Evolutionary conservation across 768 basidiomycete species (phyloP), one percentile per base, ranked within the genome.

Genomic region (Coprinellus micaceus): DNA sequence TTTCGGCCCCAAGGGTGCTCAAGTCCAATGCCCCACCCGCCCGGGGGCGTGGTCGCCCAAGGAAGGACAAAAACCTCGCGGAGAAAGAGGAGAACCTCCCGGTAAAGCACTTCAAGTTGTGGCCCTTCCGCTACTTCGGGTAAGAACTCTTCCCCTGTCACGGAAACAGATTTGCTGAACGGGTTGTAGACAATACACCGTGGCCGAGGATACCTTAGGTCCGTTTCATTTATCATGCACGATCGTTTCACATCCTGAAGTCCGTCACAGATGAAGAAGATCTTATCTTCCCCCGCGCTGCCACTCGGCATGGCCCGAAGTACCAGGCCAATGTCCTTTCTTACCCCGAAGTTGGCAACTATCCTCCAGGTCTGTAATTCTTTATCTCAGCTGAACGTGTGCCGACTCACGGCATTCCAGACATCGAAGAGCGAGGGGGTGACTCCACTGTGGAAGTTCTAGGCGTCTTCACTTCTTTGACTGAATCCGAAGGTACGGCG

Each of bases 41-140:
- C 44, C 76, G 86, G 52, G 88, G 87, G 21, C 80, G 87, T 58
- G 89, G 89, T 6, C 77, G 89, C 53, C 90, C 90, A 30, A 80
- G 89, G 45, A 91, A 92, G 66, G 89, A 91, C 64, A 80, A 82
- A 59, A 70, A 70, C 44, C 81, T 85, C 54, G 85, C 87, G 2
- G 89, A 92, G 64, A 83, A 82, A 62, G 89, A 90, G 69, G 88
- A 89, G 70, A 88, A 80, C 58, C 73, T 87, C 56, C 80, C 84
- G 21, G 84, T 91, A 58, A 92, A 89, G 65, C 88, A 91, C 71
- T 94, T 82, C 74, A 91, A 87, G 69, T 87, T 87, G 85, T 95
- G 89, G 91, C 91, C 86, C 3, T 97, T 95, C 74, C 81, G 97
- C 55, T 99, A 99, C 74, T 98, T 98, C 70, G 94, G 94, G 94